Conservation (phyloP, 2,329 filamentous ascomycete genomes). For the Colletotrichum gigasporum region DNA sequence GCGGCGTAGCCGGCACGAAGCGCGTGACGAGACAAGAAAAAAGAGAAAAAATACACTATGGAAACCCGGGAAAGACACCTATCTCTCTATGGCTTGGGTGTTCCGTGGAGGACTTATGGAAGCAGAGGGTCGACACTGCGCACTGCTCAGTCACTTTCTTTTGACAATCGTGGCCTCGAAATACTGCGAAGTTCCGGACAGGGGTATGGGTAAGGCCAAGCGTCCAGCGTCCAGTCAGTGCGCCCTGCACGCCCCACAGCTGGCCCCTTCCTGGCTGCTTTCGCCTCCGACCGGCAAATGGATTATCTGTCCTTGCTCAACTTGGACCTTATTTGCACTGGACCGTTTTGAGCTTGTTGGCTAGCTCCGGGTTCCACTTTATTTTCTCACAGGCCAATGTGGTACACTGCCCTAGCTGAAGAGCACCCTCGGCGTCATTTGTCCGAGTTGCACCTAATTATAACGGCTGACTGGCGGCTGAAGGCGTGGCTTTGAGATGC, state of each 20-base stretch:
- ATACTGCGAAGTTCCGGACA: conserved; percentile 32
- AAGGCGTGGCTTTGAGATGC: no score
- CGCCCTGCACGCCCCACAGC: conserved; percentile 3
- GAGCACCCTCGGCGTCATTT: neutral
- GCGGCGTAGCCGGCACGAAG: conserved; percentile 5
- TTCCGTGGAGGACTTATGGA: neutral
- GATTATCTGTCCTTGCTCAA: conserved; percentile 33
- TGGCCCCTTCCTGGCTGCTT: conserved; percentile 1
- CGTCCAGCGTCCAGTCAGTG: conserved; percentile 16
- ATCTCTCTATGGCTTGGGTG: neutral
- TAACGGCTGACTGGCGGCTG: neutral
- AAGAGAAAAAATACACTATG: neutral
- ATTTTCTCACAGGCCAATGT: neutral
- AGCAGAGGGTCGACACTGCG: conserved; percentile 1
- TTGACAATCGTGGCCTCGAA: conserved; percentile 48
- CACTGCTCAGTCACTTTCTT: conserved; percentile 26
- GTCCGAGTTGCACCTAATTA: neutral
- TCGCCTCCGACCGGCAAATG: conserved; percentile 28
- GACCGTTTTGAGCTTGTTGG: conserved; percentile 15
- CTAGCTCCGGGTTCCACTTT: neutral
- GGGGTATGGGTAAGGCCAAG: conserved; percentile 31
- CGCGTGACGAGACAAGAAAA: neutral
- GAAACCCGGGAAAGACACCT: neutral
- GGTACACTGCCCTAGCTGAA: no score
- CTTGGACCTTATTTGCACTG: neutral